These are phyloP conservation scores for Cladosporium sp. DNA, from an alignment of 2,329 filamentous ascomycete genomes.

Conservation along the genomic window DNA sequence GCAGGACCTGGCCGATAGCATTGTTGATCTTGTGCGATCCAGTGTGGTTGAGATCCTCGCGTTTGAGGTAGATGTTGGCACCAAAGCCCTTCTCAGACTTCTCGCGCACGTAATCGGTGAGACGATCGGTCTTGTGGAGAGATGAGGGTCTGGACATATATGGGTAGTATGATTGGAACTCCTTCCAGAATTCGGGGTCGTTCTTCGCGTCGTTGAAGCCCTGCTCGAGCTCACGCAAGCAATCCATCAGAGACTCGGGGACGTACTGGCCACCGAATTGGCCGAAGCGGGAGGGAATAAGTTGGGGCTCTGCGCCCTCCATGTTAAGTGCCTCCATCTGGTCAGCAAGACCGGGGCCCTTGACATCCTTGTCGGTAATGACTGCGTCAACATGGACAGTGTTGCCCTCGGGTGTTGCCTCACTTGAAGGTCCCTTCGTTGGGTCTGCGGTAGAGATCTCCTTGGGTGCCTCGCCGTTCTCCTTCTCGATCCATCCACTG, in stretches of 20 bases:
- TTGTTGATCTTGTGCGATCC: conserved; percentile 99
- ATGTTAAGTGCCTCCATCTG: conserved; percentile 81
- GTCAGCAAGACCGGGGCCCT: conserved; percentile 69
- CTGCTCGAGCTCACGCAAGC: conserved; percentile 81
- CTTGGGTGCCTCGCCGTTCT: conserved; percentile 34
- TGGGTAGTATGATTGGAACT: conserved; percentile 91
- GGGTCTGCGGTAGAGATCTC: conserved; percentile 38
- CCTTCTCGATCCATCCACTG: conserved; percentile 36
- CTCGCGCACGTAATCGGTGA: conserved; percentile 63
- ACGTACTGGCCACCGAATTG: conserved; percentile 98
- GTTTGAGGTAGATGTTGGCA: conserved; percentile 96
- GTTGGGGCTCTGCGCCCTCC: conserved; percentile 48
- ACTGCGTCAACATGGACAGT: conserved; percentile 67
- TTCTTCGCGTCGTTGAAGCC: conserved; percentile 87
- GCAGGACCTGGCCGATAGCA: conserved; percentile 85
- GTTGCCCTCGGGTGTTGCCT: conserved; percentile 44
- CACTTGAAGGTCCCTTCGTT: conserved; percentile 35
- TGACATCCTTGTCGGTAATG: conserved; percentile 57
- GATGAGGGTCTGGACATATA: conserved; percentile 96
- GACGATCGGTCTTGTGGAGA: conserved; percentile 80
- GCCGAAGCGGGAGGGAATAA: conserved; percentile 83
- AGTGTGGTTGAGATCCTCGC: conserved; percentile 96
- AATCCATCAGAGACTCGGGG: conserved; percentile 97
- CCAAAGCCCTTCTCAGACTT: conserved; percentile 63
- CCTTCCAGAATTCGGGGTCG: conserved; percentile 93